Percentiles rank a stretch among this genome's conserved stretches.
phyloP scores from a whole-genome alignment of 106 monocot species.

The Apostasia shenzhenica region DNA sequence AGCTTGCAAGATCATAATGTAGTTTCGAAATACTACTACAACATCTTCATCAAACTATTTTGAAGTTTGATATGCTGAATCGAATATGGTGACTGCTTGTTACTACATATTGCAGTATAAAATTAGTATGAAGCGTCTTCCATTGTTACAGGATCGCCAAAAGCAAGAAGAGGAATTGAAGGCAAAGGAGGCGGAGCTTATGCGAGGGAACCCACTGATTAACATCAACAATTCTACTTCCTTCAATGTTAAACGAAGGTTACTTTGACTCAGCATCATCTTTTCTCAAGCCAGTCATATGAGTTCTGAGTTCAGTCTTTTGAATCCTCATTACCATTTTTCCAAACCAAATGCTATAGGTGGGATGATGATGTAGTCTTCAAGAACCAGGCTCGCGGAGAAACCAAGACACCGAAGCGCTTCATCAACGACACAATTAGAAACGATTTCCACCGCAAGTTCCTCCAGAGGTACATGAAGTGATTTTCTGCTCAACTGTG shows the following conservation, averaged over 20 bases:
- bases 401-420: constrained; percentile 78
- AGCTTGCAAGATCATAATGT: too few relatives aligned
- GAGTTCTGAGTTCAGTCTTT: background rate
- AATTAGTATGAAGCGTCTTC: background rate
- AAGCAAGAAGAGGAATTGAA: constrained; percentile 88
- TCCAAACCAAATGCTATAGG: constrained; percentile 22
- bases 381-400: constrained; percentile 89
- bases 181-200: constrained; percentile 81
- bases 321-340: background rate
- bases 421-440: constrained; percentile 97
- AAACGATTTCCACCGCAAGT: constrained; percentile 90
- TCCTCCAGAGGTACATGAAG: constrained; percentile 96
- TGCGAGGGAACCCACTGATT: constrained; percentile 89
- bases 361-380: constrained; percentile 99
- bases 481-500: constrained; percentile 15
- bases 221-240: constrained; percentile 71
- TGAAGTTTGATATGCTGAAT: too few relatives aligned
- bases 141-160: constrained; percentile 46
- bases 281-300: background rate
- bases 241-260: constrained; percentile 91
- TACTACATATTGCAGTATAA: too few relatives aligned
- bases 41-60: too few relatives aligned
- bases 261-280: background rate
- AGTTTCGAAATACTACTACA: too few relatives aligned
- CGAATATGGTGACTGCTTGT: too few relatives aligned